A percentile compares a stretch with the other conserved stretches of the same genome.
Conservation (phyloP, 192 early-diverging fungal species). For the Pilaira anomala region DNA sequence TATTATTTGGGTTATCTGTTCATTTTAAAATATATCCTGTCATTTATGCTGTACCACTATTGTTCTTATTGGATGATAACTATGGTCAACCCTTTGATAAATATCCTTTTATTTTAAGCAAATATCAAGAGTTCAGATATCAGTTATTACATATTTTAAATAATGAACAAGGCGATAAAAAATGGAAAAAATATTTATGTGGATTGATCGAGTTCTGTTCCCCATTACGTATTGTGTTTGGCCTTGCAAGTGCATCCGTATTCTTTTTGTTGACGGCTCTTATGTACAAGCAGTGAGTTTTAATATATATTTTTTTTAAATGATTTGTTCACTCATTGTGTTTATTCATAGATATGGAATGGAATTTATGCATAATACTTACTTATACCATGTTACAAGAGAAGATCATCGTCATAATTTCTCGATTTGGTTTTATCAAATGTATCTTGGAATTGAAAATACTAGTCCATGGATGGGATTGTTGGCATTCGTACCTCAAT, state of each 20-base stretch:
- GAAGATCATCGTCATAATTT: constrained; percentile 99
- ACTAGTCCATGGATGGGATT: constrained; percentile 57
- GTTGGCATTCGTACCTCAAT: constrained; percentile 83
- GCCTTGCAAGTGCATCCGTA: constrained; percentile 53
- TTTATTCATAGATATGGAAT: constrained; percentile 60
- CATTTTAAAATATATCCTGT: constrained; percentile 98
- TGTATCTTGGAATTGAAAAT: constrained; percentile 75
- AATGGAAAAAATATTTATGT: neutral
- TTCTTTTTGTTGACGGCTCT: constrained; percentile 61
- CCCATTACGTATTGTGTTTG: constrained; percentile 58
- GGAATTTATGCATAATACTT: constrained; percentile 89
- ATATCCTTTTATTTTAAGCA: constrained; percentile 20
- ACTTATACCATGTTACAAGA: constrained; percentile 90
- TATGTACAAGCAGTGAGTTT: constrained; percentile 67
- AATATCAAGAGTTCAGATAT: constrained; percentile 17
- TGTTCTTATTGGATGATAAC: constrained; percentile 61
- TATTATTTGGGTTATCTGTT: constrained; percentile 85
- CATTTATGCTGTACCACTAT: constrained; percentile 85
- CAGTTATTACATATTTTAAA: constrained; percentile 6
- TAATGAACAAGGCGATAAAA: no score
- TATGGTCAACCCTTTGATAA: constrained; percentile 27
- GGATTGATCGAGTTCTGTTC: constrained; percentile 42
- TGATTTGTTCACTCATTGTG: neutral
- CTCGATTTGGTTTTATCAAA: constrained; percentile 93
- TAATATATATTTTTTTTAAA: neutral